phyloP scores from a whole-genome alignment of 2,329 filamentous ascomycete species.

The Penicillium thymicola region DNA sequence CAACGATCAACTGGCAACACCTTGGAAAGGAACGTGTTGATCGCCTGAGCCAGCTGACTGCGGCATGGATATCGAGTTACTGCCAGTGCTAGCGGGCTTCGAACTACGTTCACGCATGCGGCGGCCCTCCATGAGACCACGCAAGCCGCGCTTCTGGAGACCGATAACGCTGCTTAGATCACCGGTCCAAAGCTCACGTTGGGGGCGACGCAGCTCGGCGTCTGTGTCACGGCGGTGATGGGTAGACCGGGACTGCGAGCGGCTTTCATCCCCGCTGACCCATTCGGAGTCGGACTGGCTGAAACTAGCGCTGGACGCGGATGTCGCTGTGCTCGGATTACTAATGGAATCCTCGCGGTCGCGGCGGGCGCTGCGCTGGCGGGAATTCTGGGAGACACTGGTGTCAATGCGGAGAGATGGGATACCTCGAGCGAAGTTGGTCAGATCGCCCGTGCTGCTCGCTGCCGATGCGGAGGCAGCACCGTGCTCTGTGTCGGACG shows the following conservation, averaged over 20 bases:
- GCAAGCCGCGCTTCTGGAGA: constrained; percentile 84
- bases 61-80: constrained; percentile 17
- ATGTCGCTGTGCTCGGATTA: constrained; percentile 39
- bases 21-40: constrained; percentile 15
- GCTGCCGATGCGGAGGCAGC: constrained; percentile 24
- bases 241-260: constrained; percentile 37
- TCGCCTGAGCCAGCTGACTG: constrained; percentile 16
- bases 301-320: constrained; percentile 38
- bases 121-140: constrained; percentile 91
- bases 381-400: constrained; percentile 27
- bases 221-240: constrained; percentile 41
- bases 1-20: constrained; percentile 13
- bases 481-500: constrained; percentile 41
- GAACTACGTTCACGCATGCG: constrained; percentile 71
- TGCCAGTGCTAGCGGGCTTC: constrained; percentile 28
- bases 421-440: constrained; percentile 28
- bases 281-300: constrained; percentile 39
- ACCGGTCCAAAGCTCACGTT: constrained; percentile 69
- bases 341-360: constrained; percentile 42
- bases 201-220: constrained; percentile 27
- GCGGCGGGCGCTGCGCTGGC: constrained; percentile 21
- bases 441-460: constrained; percentile 27
- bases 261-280: constrained; percentile 24
- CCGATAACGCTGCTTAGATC: constrained; percentile 84
- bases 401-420: constrained; percentile 42